Evolutionary conservation across 176 grass and related monocot genomes (phyloP), one percentile per base, ranked within the genome.

Genomic region (Musa acuminata): DNA sequence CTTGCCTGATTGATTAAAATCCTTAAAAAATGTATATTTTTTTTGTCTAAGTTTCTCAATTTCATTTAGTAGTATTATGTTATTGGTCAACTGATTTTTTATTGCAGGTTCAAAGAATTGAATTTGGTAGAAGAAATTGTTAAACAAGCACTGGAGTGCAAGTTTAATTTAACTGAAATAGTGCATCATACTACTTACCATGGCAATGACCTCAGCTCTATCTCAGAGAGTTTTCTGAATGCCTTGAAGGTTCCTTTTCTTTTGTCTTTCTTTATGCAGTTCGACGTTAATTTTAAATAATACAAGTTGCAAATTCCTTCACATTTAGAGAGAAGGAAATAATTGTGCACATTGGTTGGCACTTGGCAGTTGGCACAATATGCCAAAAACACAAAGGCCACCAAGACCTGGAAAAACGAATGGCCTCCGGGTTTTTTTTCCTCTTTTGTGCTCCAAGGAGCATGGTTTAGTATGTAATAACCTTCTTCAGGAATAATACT

Each of bases 101-200:
- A 52, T 79, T 72, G 73, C 72, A 96, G 93, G 84, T 75, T 96
- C 20, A 73, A 92, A 55, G 93, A 92, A 72, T 83, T 96, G 82
- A 69, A 83, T 86, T 88, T 96, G 75, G 72, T 88, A 51, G 81
- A 92, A 83, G 87, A 83, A 80, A 85, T 96, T 81, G 80, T 88
- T 49, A 64, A 92, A 50, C 84, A 83, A 68, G 85, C 85, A 52
- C 66, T 12, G 73, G 78, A 85, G 53, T 87, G 86, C 14, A 92
- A 88, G 62, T 84, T 83, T 19, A 77, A 67, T 77, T 80, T 96
- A 72, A 77, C 84, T 84, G 85, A 96, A 88, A 84, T 88, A 81
- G 63, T 92, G 79, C 77, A 82, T 67, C 65, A 80, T 57, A 72
- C 72, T 63, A 81, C 78, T 81, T 85, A 77, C 77, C n/a, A 55